A percentile compares a stretch with the other conserved stretches of the same genome.
Conservation (phyloP, 2,329 filamentous ascomycete genomes). For the Phyllosticta paracitricarpa region DNA sequence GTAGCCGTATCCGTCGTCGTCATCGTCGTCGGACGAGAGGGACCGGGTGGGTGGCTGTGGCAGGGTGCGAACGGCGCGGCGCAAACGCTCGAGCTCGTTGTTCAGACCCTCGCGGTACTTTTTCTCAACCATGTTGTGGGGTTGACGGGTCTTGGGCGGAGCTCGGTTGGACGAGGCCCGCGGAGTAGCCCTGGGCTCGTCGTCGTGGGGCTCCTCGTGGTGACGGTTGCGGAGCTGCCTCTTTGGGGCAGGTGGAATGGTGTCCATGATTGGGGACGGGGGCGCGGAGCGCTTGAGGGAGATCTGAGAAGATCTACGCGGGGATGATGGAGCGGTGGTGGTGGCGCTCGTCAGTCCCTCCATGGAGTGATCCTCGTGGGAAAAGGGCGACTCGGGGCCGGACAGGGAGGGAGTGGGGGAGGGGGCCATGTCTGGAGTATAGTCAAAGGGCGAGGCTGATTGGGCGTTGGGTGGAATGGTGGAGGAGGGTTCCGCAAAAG, state of each 20-base stretch:
- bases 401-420: constrained; percentile 26
- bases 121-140: constrained; percentile 27
- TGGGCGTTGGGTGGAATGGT: background rate
- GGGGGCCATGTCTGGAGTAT: constrained; percentile 12
- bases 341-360: background rate
- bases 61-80: constrained; percentile 21
- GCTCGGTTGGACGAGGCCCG: constrained; percentile 8
- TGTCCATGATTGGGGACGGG: constrained; percentile 15
- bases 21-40: constrained; percentile 12
- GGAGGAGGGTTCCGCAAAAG: background rate
- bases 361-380: constrained; percentile 14
- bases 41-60: constrained; percentile 20
- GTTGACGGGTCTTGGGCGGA: constrained; percentile 14
- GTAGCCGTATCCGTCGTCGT: constrained; percentile 5
- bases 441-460: background rate
- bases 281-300: constrained; percentile 23
- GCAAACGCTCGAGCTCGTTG: constrained; percentile 22
- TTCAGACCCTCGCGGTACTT: constrained; percentile 25
- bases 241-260: constrained; percentile 14
- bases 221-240: constrained; percentile 1
- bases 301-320: background rate
- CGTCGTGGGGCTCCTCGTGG: constrained; percentile 3
- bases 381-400: constrained; percentile 21
- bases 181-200: background rate
- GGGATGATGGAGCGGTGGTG: constrained; percentile 4